Conservation (phyloP, 1,139 yeast species). For the Insectozyma bohioensis region DNA sequence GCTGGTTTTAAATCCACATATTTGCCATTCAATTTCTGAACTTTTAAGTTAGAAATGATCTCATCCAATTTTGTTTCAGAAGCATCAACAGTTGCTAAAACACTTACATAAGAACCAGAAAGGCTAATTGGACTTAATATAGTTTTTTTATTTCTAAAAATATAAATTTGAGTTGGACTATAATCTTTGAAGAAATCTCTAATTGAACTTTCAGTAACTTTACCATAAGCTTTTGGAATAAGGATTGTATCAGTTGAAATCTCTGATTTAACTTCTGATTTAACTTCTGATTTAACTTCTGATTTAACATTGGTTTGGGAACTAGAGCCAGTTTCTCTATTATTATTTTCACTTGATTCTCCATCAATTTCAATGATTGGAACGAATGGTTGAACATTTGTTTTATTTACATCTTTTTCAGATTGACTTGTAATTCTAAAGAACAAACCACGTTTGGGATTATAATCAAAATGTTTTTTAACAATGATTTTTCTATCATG, state of each 20-base stretch:
- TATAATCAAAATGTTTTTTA: slow-evolving; percentile 41
- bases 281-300: slow-evolving; percentile 2
- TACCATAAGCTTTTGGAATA: slow-evolving; percentile 45
- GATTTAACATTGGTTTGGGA: not conserved
- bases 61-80: slow-evolving; percentile 37
- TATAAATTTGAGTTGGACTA: slow-evolving; percentile 46
- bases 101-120: slow-evolving; percentile 38
- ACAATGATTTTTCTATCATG: slow-evolving; percentile 38
- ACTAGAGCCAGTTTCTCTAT: not conserved
- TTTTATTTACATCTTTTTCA: not conserved
- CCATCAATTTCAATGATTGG: too few species aligned
- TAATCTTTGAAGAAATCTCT: slow-evolving; percentile 44
- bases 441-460: slow-evolving; percentile 21
- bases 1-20: slow-evolving; percentile 41
- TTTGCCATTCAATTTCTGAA: slow-evolving; percentile 28
- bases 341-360: slow-evolving; percentile 1
- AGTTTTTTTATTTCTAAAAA: slow-evolving; percentile 33
- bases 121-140: slow-evolving; percentile 14
- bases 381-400: not conserved
- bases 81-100: slow-evolving; percentile 52
- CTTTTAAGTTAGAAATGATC: slow-evolving; percentile 40
- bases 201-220: slow-evolving; percentile 40
- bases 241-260: slow-evolving; percentile 51
- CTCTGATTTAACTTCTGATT: slow-evolving; percentile 5
- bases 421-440: slow-evolving; percentile 6